A percentile compares a stretch with the other conserved stretches of the same genome.
phyloP scores from a whole-genome alignment of 2,329 filamentous ascomycete genomes.

The Ophiocordyceps australis region DNA sequence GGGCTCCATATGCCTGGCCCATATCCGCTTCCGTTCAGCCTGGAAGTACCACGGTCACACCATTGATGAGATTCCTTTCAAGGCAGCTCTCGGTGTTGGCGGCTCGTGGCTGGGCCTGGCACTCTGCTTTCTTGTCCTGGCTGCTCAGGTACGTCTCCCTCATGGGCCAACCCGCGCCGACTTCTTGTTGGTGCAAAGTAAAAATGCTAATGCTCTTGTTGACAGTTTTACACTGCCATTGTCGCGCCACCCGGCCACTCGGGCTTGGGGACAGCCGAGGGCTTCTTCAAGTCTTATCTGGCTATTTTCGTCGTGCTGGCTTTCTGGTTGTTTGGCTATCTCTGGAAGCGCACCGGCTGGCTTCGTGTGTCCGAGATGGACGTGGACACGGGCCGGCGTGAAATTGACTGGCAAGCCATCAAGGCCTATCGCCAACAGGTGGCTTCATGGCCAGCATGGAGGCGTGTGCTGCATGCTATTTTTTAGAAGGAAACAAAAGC shows the following conservation, averaged over 20 bases:
- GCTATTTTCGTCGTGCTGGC: slow-evolving; percentile 31
- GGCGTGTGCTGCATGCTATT: slow-evolving; percentile 16
- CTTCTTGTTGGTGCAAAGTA: too few species aligned
- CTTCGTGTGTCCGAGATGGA: slow-evolving; percentile 41
- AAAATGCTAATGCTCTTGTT: too few species aligned
- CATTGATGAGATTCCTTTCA: slow-evolving; percentile 49
- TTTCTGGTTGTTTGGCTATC: slow-evolving; percentile 37
- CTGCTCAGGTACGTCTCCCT: slow-evolving; percentile 28
- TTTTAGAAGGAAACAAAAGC: too few species aligned
- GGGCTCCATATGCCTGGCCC: slow-evolving; percentile 43
- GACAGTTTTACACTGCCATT: slow-evolving; percentile 27
- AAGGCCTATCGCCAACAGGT: slow-evolving; percentile 31
- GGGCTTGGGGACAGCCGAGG: slow-evolving; percentile 19
- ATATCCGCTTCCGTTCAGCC: slow-evolving; percentile 45
- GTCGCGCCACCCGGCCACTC: slow-evolving; percentile 11
- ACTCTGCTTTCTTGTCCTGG: slow-evolving; percentile 34
- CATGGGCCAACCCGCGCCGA: too few species aligned
- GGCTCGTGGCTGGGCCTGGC: slow-evolving; percentile 45
- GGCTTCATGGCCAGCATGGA: slow-evolving; percentile 33
- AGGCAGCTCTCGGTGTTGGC: slow-evolving; percentile 36
- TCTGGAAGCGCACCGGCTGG: slow-evolving; percentile 49
- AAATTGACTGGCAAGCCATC: slow-evolving; percentile 42
- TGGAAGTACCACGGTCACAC: slow-evolving; percentile 40
- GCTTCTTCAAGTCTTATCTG: slow-evolving; percentile 36
- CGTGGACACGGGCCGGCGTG: slow-evolving; percentile 44